Evolutionary conservation across 306 rosid genomes (phyloP).

Genomic region (Leucaena leucocephala): DNA sequence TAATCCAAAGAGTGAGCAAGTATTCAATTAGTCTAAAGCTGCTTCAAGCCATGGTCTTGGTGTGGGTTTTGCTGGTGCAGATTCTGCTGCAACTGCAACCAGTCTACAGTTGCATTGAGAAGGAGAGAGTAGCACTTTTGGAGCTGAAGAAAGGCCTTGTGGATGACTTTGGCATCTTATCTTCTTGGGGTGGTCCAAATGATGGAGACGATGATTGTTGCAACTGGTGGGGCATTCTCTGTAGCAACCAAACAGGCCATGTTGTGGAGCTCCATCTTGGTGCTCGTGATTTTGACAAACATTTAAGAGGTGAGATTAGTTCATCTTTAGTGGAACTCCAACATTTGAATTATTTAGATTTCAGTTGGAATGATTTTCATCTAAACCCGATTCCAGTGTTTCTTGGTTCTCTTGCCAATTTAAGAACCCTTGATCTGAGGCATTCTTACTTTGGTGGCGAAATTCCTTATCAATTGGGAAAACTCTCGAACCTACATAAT

Average conservation of each 20-base stretch:
- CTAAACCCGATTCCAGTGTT: background rate
- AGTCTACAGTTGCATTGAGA: background rate
- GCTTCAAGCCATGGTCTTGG: background rate
- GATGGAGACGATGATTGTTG: too few relatives aligned
- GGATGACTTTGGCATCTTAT: background rate
- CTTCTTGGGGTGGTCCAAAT: background rate
- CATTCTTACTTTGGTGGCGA: background rate
- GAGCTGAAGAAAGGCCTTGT: background rate
- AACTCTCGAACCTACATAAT: background rate
- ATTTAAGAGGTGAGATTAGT: background rate
- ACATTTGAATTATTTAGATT: background rate
- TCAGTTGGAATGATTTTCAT: background rate
- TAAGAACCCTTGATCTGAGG: background rate
- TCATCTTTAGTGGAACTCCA: background rate
- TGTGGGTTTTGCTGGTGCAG: background rate
- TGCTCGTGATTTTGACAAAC: background rate
- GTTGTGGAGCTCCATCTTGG: background rate
- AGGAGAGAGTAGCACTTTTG: background rate
- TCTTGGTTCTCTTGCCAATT: background rate
- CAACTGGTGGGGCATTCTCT: background rate
- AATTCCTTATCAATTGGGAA: background rate
- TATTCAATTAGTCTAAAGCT: background rate
- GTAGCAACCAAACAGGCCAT: slow-evolving; percentile 9
- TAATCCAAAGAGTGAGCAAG: background rate
- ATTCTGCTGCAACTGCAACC: too few relatives aligned